Base-by-base conservation (phyloP, 441 rosid species). In the Mallotus japonicus region DNA sequence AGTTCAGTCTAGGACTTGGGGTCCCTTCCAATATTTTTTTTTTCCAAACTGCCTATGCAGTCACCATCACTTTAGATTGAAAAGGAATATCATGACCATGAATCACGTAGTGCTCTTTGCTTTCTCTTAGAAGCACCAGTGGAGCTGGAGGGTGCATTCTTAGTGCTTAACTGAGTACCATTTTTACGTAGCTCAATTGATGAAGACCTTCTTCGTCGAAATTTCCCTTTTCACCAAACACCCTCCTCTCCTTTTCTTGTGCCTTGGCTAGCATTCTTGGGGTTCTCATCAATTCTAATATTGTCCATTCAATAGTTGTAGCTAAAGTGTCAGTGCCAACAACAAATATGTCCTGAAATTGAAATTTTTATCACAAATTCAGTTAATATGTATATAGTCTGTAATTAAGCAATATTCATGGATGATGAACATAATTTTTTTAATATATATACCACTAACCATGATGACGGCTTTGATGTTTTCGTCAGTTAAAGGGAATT, bases 321-420 rank as follows among this genome's bases (percentile, higher is more conserved):
- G 69, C 32, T 5, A 55, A 65, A 7, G 55, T 65, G 55, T 65
- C 69, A 1, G 22, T 14, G 5, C 69, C 37, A 11, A 55, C 69
- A 20, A 65, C 69, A 65, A 65, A 65, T 15, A 20, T 46, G 54
- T 65, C 69, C 68, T 65, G 54, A 65, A 65, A 65, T 47, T 4
- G 15, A 53, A 0, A 5, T 13, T 1, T 14, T 15, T 1, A 17
- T 15, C 0, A 14, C 1, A 15, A 53, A 53, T 6, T 53, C 9
- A 54, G 16, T 42, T 42, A 42, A 8, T 42, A 8, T 0, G 3
- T 8, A 42, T 0, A 24, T 24, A 24, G 28, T 24, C 28, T 24
- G 2, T 24, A 24, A 24, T 24, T 24, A 24, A 24, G 28, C 28
- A 2, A 24, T 24, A 24, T 24, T 2, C 0, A 24, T 24, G 2